phyloP scores from a whole-genome alignment of 129 eudicot genomes.

The Lactuca saligna region DNA sequence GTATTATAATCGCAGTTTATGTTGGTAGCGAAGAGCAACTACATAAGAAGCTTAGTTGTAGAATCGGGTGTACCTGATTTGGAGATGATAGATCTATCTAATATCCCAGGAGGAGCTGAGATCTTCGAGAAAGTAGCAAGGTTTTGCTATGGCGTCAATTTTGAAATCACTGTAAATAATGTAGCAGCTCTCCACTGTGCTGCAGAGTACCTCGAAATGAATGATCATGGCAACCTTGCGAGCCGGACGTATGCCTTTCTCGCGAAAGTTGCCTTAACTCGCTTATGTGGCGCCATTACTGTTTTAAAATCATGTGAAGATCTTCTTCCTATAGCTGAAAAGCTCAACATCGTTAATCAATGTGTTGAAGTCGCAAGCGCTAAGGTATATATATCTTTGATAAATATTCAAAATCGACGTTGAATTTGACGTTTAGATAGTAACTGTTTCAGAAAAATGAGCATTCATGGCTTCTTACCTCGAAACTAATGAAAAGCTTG shows the following conservation, averaged over 20 bases:
- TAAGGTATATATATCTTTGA: slow-evolving; percentile 48
- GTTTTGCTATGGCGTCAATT: slow-evolving; percentile 92
- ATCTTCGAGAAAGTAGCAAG: slow-evolving; percentile 84
- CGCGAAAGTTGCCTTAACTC: slow-evolving; percentile 71
- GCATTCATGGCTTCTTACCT: neutral
- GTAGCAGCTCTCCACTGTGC: slow-evolving; percentile 95
- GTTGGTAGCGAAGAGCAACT: slow-evolving; percentile 95
- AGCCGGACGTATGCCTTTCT: slow-evolving; percentile 85
- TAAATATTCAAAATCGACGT: neutral
- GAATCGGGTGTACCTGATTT: slow-evolving; percentile 69
- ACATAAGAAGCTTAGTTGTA: slow-evolving; percentile 63
- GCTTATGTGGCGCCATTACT: slow-evolving; percentile 79
- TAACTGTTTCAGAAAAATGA: neutral
- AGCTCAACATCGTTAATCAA: slow-evolving; percentile 66
- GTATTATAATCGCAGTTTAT: slow-evolving; percentile 59
- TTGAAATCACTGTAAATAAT: slow-evolving; percentile 94
- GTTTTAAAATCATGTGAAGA: slow-evolving; percentile 82
- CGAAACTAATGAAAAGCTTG: neutral
- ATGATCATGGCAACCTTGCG: slow-evolving; percentile 78
- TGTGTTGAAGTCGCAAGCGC: slow-evolving; percentile 75
- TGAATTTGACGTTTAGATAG: neutral
- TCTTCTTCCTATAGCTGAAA: slow-evolving; percentile 74
- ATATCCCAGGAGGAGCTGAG: slow-evolving; percentile 88
- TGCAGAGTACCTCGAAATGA: slow-evolving; percentile 94
- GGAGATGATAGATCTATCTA: slow-evolving; percentile 64